Evolutionary conservation across 208 protist species (phyloP).

Genomic region (Wallacemonas sp.): DNA sequence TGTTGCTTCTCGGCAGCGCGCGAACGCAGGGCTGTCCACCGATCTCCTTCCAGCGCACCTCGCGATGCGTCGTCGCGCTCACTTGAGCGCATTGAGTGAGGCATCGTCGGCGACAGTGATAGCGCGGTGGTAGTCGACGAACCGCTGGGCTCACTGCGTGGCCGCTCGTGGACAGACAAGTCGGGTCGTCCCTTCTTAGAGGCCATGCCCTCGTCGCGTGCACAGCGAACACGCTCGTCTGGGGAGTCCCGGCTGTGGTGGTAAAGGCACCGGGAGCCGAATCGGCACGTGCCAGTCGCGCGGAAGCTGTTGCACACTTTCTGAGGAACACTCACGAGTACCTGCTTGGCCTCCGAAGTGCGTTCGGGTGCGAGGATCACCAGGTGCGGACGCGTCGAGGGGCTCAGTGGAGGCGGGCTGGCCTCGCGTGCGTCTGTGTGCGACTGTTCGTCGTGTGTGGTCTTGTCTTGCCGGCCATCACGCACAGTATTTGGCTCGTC

Average conservation of each 20-base stretch:
- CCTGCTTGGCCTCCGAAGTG: neutral
- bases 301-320: slow-evolving; percentile 79
- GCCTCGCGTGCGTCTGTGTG: too few species aligned
- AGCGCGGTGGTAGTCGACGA: neutral
- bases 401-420: neutral
- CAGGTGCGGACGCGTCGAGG: slow-evolving; percentile 10
- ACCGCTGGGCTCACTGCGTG: too few species aligned
- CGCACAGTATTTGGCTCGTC: neutral
- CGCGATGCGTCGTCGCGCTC: neutral
- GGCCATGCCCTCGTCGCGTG: neutral
- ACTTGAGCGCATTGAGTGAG: neutral
- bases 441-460: too few species aligned
- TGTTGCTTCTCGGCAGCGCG: neutral
- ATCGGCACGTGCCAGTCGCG: slow-evolving; percentile 52
- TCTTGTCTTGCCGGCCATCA: too few species aligned
- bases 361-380: neutral
- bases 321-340: too few species aligned
- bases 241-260: too few species aligned
- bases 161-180: too few species aligned
- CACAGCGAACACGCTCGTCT: neutral
- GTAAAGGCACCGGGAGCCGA: slow-evolving; percentile 77
- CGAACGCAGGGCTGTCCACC: neutral
- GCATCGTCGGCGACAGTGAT: neutral
- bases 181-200: too few species aligned
- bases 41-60: neutral